phyloP scores from a whole-genome alignment of 352 stramenopile species.

The Albugo laibachii region DNA sequence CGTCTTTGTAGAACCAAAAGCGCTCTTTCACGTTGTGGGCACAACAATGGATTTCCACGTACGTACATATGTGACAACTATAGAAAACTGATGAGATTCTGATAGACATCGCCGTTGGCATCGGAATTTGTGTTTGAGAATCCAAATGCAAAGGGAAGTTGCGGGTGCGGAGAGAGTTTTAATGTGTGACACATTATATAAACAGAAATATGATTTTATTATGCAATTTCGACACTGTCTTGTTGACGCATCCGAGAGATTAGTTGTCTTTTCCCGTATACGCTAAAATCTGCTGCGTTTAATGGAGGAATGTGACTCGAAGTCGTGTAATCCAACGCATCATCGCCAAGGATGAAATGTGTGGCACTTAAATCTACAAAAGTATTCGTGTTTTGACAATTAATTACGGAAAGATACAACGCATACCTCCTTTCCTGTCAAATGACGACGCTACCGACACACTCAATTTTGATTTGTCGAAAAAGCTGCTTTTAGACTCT shows the following conservation, averaged over 20 bases:
- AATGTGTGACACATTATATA: constrained; percentile 68
- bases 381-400: neutral
- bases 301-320: constrained; percentile 41
- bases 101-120: constrained; percentile 87
- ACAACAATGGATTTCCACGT: constrained; percentile 96
- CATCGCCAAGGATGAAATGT: constrained; percentile 48
- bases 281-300: constrained; percentile 28
- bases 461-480: constrained; percentile 56
- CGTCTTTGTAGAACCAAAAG: constrained; percentile 97
- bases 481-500: constrained; percentile 42
- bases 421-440: constrained; percentile 42
- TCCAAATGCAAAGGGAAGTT: constrained; percentile 98
- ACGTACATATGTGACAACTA: neutral
- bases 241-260: constrained; percentile 32
- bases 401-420: neutral
- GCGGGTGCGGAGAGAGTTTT: constrained; percentile 98
- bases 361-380: constrained; percentile 43
- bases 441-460: constrained; percentile 18
- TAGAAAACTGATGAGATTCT: neutral
- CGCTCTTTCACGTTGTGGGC: constrained; percentile 96
- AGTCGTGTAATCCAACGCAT: constrained; percentile 42
- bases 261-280: constrained; percentile 20
- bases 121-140: constrained; percentile 99
- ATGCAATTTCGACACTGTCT: constrained; percentile 35
- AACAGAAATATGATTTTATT: neutral